A percentile compares a stretch with the other conserved stretches of the same genome.
Conservation (phyloP, 73 alveolate species). For the Paramecium bursaria region DNA sequence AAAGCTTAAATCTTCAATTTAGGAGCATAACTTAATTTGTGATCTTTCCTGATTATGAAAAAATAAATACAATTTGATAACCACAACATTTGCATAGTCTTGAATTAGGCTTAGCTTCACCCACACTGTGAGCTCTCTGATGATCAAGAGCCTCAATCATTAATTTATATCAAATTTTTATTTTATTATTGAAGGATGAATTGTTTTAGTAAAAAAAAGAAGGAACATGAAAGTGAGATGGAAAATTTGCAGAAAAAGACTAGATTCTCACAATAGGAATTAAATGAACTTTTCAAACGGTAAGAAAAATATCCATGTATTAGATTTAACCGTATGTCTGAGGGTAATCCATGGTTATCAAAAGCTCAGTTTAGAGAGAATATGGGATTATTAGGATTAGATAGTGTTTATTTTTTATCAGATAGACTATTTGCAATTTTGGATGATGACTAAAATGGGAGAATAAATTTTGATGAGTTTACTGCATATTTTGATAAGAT, state of each 20-base stretch:
- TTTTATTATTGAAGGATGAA: too few relatives aligned
- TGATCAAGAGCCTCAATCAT: constrained; percentile 21
- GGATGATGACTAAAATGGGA: constrained; percentile 18
- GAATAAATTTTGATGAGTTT: constrained; percentile 29
- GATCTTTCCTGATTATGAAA: constrained; percentile 4
- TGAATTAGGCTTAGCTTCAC: background rate
- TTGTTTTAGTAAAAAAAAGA: too few relatives aligned
- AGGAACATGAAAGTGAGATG: too few relatives aligned
- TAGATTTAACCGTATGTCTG: background rate
- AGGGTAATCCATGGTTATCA: background rate
- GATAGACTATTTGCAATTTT: background rate
- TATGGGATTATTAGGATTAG: constrained; percentile 1
- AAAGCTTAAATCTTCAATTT: too few relatives aligned
- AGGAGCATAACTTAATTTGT: too few relatives aligned
- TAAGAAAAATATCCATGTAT: too few relatives aligned
- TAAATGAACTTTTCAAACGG: too few relatives aligned
- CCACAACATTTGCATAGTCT: background rate
- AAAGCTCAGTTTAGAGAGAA: background rate
- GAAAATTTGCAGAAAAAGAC: too few relatives aligned
- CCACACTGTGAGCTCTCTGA: constrained; percentile 1
- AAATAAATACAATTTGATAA: background rate
- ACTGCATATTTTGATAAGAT: constrained; percentile 23
- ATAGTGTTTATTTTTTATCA: background rate
- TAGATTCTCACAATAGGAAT: too few relatives aligned
- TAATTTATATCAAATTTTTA: too few relatives aligned